Evolutionary conservation across 768 basidiomycete genomes (phyloP).

Genomic region (Phaeotremella fagi): DNA sequence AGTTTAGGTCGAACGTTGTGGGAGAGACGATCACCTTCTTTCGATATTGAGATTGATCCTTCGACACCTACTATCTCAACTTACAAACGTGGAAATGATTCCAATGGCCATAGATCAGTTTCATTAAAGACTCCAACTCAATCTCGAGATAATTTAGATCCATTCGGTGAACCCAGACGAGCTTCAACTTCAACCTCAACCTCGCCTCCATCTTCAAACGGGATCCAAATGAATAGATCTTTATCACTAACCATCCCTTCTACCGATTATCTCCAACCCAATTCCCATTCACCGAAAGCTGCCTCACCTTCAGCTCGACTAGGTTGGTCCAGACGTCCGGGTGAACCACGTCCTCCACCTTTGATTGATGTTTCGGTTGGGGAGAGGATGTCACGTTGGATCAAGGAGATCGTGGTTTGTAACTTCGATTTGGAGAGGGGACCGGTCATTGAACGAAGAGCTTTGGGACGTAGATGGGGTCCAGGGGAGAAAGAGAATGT

Average conservation of each 20-base stretch:
- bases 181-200: neutral
- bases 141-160: neutral
- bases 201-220: neutral
- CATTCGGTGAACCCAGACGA: neutral
- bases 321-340: slow-evolving; percentile 32
- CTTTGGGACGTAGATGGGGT: slow-evolving; percentile 62
- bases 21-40: neutral
- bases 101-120: no score
- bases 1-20: slow-evolving; percentile 12
- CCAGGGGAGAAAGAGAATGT: slow-evolving; percentile 74
- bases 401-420: slow-evolving; percentile 48
- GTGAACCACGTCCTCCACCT: slow-evolving; percentile 39
- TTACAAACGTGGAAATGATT: neutral
- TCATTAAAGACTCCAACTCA: neutral
- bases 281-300: no score
- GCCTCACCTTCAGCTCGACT: slow-evolving; percentile 13
- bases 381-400: slow-evolving; percentile 40
- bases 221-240: neutral
- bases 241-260: slow-evolving; percentile 1
- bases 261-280: no score
- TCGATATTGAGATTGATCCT: slow-evolving; percentile 4
- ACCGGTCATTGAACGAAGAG: slow-evolving; percentile 67
- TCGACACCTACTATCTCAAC: neutral
- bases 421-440: slow-evolving; percentile 87
- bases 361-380: slow-evolving; percentile 13